A percentile compares a stretch with the other conserved stretches of the same genome.
Evolutionary conservation across 805 yeast genomes (phyloP).

Genomic region (Kazachstania martiniae): DNA sequence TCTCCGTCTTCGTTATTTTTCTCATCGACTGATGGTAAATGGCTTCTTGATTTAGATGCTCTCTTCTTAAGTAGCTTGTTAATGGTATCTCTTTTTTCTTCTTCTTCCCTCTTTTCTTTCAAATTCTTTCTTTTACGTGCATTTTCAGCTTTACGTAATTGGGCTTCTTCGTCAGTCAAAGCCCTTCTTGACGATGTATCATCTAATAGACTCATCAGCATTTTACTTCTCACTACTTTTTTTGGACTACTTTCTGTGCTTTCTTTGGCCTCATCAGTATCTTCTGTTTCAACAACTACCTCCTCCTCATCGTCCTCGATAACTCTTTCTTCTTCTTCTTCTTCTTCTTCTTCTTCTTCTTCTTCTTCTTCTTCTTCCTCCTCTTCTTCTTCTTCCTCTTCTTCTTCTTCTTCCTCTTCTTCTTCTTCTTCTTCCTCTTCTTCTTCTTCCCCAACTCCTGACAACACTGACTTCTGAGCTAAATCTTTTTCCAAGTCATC

Average conservation of each 20-base stretch:
- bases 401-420: neutral
- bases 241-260: constrained; percentile 4
- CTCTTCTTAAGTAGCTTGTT: constrained; percentile 77
- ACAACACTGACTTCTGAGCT: neutral
- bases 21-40: constrained; percentile 11
- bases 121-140: constrained; percentile 83
- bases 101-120: constrained; percentile 72
- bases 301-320: constrained; percentile 9
- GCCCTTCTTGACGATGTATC: constrained; percentile 32
- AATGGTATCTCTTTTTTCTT: constrained; percentile 85
- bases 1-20: constrained; percentile 10
- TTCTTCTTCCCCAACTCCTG: constrained; percentile 4
- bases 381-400: constrained; percentile 1
- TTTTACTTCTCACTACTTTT: constrained; percentile 13
- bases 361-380: constrained; percentile 6
- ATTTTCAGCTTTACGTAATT: constrained; percentile 71
- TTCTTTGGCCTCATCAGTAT: constrained; percentile 15
- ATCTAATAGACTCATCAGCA: constrained; percentile 12
- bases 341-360: constrained; percentile 10
- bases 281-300: constrained; percentile 13
- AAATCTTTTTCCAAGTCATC: neutral
- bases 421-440: constrained; percentile 1
- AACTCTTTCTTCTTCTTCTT: constrained; percentile 13
- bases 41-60: constrained; percentile 56
- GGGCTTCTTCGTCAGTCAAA: constrained; percentile 76